Conservation (phyloP, 768 basidiomycete genomes). For the Coprinopsis cinerea region DNA sequence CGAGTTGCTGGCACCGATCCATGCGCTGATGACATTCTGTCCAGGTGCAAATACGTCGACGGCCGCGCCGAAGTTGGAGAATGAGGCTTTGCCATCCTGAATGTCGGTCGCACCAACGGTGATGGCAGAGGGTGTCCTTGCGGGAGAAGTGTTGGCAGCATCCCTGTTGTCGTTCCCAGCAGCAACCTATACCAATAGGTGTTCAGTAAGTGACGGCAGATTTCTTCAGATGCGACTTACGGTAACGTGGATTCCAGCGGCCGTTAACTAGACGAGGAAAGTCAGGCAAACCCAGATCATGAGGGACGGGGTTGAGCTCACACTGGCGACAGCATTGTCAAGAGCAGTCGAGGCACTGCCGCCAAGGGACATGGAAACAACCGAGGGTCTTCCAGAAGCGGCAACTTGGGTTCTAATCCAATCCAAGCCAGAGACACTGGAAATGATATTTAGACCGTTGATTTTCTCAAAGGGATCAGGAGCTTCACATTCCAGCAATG, state of each 20-base stretch:
- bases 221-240: constrained; percentile 7
- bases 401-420: constrained; percentile 20
- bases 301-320: constrained; percentile 9
- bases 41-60: constrained; percentile 33
- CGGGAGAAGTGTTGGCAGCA: constrained; percentile 25
- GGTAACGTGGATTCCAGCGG: constrained; percentile 25
- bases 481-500: constrained; percentile 14
- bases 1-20: constrained; percentile 20
- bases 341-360: constrained; percentile 21
- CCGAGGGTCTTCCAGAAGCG: constrained; percentile 19
- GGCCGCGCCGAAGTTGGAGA: constrained; percentile 31
- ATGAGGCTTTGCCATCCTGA: constrained; percentile 22
- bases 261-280: constrained; percentile 19
- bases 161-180: constrained; percentile 27
- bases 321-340: constrained; percentile 25
- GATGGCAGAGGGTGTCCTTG: constrained; percentile 24
- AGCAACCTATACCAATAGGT: constrained; percentile 9
- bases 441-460: background rate
- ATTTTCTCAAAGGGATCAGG: background rate
- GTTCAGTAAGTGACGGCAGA: constrained; percentile 4
- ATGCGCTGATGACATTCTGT: constrained; percentile 19
- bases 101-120: constrained; percentile 31
- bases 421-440: constrained; percentile 23
- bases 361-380: constrained; percentile 30
- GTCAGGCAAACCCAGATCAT: background rate